Evolutionary conservation across 2,329 filamentous ascomycete species (phyloP), one percentile per base, ranked within the genome.

Genomic region (Penicillium sp.): DNA sequence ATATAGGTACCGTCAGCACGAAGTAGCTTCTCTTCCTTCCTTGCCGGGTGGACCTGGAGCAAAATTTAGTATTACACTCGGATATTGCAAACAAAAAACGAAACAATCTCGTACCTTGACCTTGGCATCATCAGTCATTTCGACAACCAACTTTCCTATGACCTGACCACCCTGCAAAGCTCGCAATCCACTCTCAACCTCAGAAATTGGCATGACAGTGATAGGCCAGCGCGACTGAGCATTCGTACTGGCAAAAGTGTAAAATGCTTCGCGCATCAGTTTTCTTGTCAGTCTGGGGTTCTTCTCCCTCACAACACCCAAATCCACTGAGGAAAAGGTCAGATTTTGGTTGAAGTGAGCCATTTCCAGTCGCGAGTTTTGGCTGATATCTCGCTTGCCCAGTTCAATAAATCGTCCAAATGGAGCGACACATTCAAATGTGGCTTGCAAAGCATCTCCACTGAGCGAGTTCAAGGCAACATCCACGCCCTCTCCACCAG

Each of bases 1-100:
- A 87, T 59, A 57, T 87, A 87, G 0, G 83, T 82, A 1, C 71
- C 76, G 13, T 67, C 59, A 7, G 60, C 19, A 6, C 47, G 53
- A 4, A 66, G 59, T 3, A 66, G 58, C 7, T 56, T 56, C 19
- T 64, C 63, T 19, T 62, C 62, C 22, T 55, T 61, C 26, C 63
- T 51, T 8, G 64, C 59, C 1, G 64, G 64, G 31, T 66, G 57
- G 16, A 66, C 64, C 64, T 66, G 5, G 0, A 21, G 11, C 1
- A 6, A 0, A 22, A 13, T 10, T 64, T 47, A 64, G 60, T 27
- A 14, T 7, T 19, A 8, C 9, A 10, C 3, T 22, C 8, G 1
- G 13, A 9, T 7, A 22, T n/a, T 35, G 2, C 11, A 37, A 3
- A 19, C 6, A 1, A 8, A 22, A n/a, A 33, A 0, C 31, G 16